Evolutionary conservation across 192 early-diverging fungal genomes (phyloP).

Genomic region (Podila epigama): DNA sequence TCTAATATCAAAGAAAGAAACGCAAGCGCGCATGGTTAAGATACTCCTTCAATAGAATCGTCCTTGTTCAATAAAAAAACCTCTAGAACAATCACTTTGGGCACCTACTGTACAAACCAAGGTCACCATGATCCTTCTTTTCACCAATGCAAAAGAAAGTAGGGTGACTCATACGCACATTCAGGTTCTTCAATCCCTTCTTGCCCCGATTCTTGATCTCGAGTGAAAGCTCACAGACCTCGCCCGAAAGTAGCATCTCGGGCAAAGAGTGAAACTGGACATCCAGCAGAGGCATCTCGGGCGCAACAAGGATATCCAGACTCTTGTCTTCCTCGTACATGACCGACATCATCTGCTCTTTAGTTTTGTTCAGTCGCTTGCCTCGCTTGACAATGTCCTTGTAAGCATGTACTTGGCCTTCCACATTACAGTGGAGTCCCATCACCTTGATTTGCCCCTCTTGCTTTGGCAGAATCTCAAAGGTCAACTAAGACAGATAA

Average conservation of each 20-base stretch:
- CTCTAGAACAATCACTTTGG: too few species aligned
- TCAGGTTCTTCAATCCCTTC: slow-evolving; percentile 71
- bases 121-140: slow-evolving; percentile 50
- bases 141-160: slow-evolving; percentile 82
- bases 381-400: slow-evolving; percentile 73
- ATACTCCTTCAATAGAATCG: background rate
- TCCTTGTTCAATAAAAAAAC: background rate
- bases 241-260: slow-evolving; percentile 80
- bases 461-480: slow-evolving; percentile 73
- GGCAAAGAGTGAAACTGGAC: slow-evolving; percentile 81
- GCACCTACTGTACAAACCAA: slow-evolving; percentile 49
- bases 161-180: slow-evolving; percentile 85
- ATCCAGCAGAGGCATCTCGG: slow-evolving; percentile 86
- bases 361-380: slow-evolving; percentile 78
- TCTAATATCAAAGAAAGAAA: too few species aligned
- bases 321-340: slow-evolving; percentile 76
- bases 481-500: slow-evolving; percentile 57
- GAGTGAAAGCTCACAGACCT: slow-evolving; percentile 75
- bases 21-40: too few species aligned
- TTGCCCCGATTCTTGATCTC: slow-evolving; percentile 88
- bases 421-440: slow-evolving; percentile 82
- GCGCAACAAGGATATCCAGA: slow-evolving; percentile 77
- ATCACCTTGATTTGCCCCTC: slow-evolving; percentile 76
- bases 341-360: slow-evolving; percentile 63
- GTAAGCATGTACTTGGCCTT: slow-evolving; percentile 77